Conservation (phyloP, 2,329 filamentous ascomycete species). For the Hypomyces rosellus region DNA sequence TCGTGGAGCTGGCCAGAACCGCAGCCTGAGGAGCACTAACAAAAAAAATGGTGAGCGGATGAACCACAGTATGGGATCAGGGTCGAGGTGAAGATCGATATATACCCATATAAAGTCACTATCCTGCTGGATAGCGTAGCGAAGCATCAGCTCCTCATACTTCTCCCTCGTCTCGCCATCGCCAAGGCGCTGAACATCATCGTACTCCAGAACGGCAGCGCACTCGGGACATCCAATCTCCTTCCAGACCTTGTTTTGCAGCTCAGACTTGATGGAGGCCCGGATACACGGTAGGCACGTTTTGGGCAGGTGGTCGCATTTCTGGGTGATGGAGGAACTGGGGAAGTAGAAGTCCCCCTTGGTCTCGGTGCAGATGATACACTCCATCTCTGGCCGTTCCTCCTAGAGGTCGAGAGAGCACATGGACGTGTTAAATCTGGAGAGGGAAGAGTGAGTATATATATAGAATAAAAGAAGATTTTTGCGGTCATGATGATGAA, state of each 20-base stretch:
- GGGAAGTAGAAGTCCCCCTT: background rate
- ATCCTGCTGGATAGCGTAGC: background rate
- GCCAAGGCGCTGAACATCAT: background rate
- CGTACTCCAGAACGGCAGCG: background rate
- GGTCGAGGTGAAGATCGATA: background rate
- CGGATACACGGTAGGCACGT: background rate
- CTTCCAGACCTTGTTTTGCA: background rate
- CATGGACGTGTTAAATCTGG: too few relatives aligned
- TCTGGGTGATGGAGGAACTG: background rate
- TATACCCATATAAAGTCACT: slow-evolving; percentile 3
- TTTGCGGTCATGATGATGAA: too few relatives aligned
- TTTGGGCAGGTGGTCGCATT: slow-evolving; percentile 1
- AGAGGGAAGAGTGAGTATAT: too few relatives aligned
- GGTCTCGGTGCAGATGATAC: background rate
- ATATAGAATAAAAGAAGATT: too few relatives aligned
- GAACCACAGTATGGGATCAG: background rate
- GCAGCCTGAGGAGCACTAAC: slow-evolving; percentile 3
- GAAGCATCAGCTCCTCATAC: background rate
- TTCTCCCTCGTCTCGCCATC: background rate
- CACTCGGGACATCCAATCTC: slow-evolving; percentile 4
- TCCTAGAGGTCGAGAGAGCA: too few relatives aligned
- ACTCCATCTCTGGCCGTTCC: background rate
- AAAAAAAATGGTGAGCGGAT: background rate
- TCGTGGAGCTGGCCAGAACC: slow-evolving; percentile 6
- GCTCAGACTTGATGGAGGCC: background rate